These are phyloP conservation scores for Sporisorium iseilematis-ciliati DNA, from an alignment of 1,284 basidiomycete species.

Conservation along the genomic window DNA sequence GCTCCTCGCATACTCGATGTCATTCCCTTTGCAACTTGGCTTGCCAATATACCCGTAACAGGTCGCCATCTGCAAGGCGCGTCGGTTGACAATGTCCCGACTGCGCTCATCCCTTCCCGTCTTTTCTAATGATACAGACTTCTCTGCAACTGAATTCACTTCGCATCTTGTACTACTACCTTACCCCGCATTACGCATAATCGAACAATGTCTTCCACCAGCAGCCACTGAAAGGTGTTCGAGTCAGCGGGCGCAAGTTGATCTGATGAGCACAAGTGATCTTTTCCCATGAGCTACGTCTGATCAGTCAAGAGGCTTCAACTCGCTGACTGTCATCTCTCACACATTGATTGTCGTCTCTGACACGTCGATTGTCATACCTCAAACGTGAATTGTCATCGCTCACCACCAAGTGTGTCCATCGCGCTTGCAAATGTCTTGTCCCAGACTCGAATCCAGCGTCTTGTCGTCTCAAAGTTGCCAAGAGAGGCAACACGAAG, in stretches of 20 bases:
- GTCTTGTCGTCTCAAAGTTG: too few species aligned
- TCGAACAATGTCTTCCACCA: constrained; percentile 8
- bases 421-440: too few species aligned
- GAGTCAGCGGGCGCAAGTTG: not conserved
- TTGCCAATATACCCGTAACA: constrained; percentile 13
- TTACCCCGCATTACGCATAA: constrained; percentile 6
- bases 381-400: too few species aligned
- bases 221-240: not conserved
- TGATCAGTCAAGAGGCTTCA: not conserved
- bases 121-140: not conserved
- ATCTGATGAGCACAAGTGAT: not conserved
- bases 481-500: too few species aligned
- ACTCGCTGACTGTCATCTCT: too few species aligned
- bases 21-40: not conserved
- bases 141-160: not conserved
- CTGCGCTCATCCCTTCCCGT: not conserved
- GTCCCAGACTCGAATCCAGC: too few species aligned
- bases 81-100: constrained; percentile 19
- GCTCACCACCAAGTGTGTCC: too few species aligned
- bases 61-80: not conserved
- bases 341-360: too few species aligned
- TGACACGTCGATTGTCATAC: too few species aligned
- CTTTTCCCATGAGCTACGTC: not conserved
- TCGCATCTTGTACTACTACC: constrained; percentile 25
- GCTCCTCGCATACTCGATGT: not conserved